Evolutionary conservation across 345 rosid species (phyloP).

Genomic region (Schrenkiella parvula): DNA sequence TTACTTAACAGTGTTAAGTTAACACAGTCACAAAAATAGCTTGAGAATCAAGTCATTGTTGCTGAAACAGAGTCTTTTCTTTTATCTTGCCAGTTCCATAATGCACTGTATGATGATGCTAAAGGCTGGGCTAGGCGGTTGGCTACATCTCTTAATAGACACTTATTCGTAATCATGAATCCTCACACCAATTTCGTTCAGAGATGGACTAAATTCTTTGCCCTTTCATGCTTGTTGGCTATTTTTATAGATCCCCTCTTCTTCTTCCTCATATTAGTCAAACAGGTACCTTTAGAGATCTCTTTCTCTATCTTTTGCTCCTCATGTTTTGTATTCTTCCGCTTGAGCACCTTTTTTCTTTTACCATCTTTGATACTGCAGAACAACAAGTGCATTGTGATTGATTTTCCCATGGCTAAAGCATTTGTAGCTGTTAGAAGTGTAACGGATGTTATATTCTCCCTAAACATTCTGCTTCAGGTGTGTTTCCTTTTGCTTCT

Average conservation of each 20-base stretch:
- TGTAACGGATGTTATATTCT: constrained; percentile 59
- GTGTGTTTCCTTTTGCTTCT: constrained; percentile 33
- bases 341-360: neutral
- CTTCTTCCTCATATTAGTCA: constrained; percentile 57
- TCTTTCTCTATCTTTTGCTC: neutral
- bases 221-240: constrained; percentile 61
- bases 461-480: constrained; percentile 77
- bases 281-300: constrained; percentile 33
- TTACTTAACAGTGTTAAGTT: no score
- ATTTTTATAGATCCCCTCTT: constrained; percentile 78
- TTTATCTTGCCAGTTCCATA: constrained; percentile 44
- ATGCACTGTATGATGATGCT: constrained; percentile 71
- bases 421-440: constrained; percentile 47
- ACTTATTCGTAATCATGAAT: no score
- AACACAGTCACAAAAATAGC: neutral
- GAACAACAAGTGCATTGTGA: constrained; percentile 50
- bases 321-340: neutral
- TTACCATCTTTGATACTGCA: constrained; percentile 32
- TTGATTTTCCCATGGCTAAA: constrained; percentile 44
- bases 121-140: constrained; percentile 61
- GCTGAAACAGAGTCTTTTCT: neutral
- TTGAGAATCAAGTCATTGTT: neutral
- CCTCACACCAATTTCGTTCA: no score
- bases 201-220: neutral
- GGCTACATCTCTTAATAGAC: no score